phyloP scores from a whole-genome alignment of 2,329 filamentous ascomycete genomes.

The Botrytis pseudocinerea region DNA sequence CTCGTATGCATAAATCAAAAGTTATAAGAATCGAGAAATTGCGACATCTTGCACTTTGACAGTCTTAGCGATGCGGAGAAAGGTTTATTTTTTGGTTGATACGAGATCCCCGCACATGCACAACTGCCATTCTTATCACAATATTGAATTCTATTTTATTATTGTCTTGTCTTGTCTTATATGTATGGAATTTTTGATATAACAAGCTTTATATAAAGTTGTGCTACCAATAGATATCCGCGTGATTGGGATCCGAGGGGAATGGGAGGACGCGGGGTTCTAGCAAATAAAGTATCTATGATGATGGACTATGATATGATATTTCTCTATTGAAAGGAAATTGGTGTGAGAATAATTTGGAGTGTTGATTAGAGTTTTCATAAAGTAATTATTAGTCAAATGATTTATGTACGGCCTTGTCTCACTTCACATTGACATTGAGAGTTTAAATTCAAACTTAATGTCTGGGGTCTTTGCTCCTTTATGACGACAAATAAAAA shows the following conservation, averaged over 20 bases:
- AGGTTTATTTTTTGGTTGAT: neutral
- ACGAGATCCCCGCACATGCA: neutral
- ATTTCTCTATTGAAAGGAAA: neutral
- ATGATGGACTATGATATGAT: neutral
- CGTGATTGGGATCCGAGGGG: neutral
- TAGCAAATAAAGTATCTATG: neutral
- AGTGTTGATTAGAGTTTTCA: neutral
- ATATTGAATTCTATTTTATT: neutral
- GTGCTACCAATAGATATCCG: neutral
- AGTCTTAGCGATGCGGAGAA: neutral
- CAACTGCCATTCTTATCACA: neutral
- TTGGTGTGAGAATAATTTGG: neutral
- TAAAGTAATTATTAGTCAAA: neutral
- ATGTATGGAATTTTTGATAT: accelerated
- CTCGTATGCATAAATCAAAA: neutral
- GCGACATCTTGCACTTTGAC: neutral
- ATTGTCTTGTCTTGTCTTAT: neutral
- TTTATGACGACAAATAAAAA: neutral
- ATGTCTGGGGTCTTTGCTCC: neutral
- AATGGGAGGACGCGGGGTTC: neutral
- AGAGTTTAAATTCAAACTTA: neutral
- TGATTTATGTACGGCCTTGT: neutral
- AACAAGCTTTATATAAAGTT: neutral
- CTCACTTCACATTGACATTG: neutral
- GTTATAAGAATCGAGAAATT: neutral